Evolutionary conservation across 2,329 filamentous ascomycete genomes (phyloP).

Genomic region (Xylariaceae sp.): DNA sequence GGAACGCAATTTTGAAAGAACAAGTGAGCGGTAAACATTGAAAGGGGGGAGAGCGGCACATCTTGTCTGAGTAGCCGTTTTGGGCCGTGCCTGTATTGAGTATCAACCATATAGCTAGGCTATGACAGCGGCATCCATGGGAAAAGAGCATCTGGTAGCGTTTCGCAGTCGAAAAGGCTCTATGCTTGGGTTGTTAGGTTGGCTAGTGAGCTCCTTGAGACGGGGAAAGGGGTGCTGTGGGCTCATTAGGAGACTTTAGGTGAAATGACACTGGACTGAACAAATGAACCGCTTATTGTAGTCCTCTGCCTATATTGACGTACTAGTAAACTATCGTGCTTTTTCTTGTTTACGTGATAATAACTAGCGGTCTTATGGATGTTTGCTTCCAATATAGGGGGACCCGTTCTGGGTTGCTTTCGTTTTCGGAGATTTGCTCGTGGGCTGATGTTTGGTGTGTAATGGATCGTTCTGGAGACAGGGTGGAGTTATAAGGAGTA

Average conservation of each 20-base stretch:
- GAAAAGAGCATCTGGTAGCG: background rate
- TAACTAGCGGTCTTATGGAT: too few relatives aligned
- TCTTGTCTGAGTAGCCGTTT: background rate
- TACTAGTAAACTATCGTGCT: too few relatives aligned
- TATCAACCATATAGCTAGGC: background rate
- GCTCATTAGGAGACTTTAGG: background rate
- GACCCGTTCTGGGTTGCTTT: too few relatives aligned
- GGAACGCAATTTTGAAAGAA: background rate
- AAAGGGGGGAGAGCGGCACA: background rate
- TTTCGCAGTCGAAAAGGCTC: background rate
- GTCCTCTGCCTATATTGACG: background rate
- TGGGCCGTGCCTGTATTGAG: background rate
- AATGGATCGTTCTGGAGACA: too few relatives aligned
- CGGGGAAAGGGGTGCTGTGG: background rate
- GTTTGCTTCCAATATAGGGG: too few relatives aligned
- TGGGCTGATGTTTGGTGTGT: too few relatives aligned
- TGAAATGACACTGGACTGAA: slow-evolving; percentile 9
- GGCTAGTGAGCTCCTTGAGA: slow-evolving; percentile 7
- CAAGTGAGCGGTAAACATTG: background rate
- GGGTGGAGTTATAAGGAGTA: too few relatives aligned
- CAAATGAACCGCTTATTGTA: slow-evolving; percentile 5
- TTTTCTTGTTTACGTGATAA: too few relatives aligned
- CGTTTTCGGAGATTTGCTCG: too few relatives aligned
- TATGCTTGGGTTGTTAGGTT: slow-evolving; percentile 6
- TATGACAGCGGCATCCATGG: background rate